Evolutionary conservation across 2,329 filamentous ascomycete species (phyloP), one percentile per base, ranked within the genome.

Genomic region (Thyridium curvatum): DNA sequence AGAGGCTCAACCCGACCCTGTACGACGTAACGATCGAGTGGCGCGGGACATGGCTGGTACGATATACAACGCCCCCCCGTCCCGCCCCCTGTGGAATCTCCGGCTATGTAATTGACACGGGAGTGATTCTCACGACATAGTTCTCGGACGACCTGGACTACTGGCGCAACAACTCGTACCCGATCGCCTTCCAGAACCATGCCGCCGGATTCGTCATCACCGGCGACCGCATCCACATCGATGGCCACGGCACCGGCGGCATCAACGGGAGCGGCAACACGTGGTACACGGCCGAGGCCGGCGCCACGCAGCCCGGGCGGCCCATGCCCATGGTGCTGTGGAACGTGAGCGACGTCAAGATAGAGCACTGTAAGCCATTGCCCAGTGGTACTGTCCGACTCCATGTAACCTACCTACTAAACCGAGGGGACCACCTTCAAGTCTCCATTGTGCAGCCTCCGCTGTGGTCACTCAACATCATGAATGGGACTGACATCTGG

Each of bases 311-410:
- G 38, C 64, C 65, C 2, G 72, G 72, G 4, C 55, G 74, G 9
- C 73, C 72, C 0, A 77, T 77, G 72, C 71, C 72, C 0, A 76
- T 77, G 41, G 71, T 76, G 4, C 66, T 74, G 38, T 77, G 72
- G 73, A 77, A 77, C 45, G 68, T 72, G 3, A 68, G 63, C n/a
- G 64, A 75, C 38, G 71, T 77, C 3, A 56, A 59, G 4, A 70
- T 77, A n/a, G 58, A 63, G 16, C 67, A 73, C 41, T 76, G 50
- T 49, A 36, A 34, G 48, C 39, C 6, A 12, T 14, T 10, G 3
- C 14, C 14, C 17, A n/a, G 12, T 18, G n/a, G 15, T n/a, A 17
- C 26, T 30, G 34, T 29, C 14, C 3, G 18, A 6, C 30, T 8
- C 13, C 12, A 30, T 5, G 10, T 14, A 29, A 21, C 18, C 18